Base-by-base conservation (phyloP, 2,329 filamentous ascomycete genomes). In the Aspergillus niger region DNA sequence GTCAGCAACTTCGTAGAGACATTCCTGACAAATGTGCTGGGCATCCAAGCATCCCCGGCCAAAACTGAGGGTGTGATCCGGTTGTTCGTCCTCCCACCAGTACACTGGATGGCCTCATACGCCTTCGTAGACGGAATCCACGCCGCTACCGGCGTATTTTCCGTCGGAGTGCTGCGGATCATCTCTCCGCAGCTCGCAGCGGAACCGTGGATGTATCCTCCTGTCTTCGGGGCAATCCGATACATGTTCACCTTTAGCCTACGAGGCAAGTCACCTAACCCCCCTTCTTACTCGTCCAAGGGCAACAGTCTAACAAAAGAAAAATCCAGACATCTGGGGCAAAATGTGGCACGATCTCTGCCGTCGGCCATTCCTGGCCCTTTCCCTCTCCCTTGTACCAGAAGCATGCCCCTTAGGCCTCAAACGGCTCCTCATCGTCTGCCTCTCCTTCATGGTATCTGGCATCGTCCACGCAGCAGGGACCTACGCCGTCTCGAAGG, bases 321-420 rank as follows among this genome's bases (percentile, higher is more conserved):
- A 30, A 3, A 10, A 28, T 32, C 8, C 13, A 66, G 64, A 64
- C 24, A 64, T 66, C 32, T 66, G 64, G 64, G 64, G 64, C 36
- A 64, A 63, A 43, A 53, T 64, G 51, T 66, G 64, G 64, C 64
- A 66, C 50, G 64, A 66, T 22, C 58, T 66, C 17, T 66, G 64
- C 10, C 64, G 64, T 4, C 62, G 60, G 8, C 56, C 62, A 7
- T 52, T 66, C 8, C 57, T 66, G 3, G 58, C 60, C 20, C 51
- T 49, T 3, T 58, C 64, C 15, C 41, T 58, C 20, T 43, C 51
- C 3, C 24, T 64, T 22, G 53, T 61, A 5, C 62, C 62, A 4
- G 22, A n/a, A 2, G 24, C 15, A 5, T 30, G 26, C 5, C 54
- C 61, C 3, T 3, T 24, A 2, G 17, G 20, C 11, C 36, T 60